Conservation (phyloP, 257 asterid genomes). For the Solanum sejunctum region DNA sequence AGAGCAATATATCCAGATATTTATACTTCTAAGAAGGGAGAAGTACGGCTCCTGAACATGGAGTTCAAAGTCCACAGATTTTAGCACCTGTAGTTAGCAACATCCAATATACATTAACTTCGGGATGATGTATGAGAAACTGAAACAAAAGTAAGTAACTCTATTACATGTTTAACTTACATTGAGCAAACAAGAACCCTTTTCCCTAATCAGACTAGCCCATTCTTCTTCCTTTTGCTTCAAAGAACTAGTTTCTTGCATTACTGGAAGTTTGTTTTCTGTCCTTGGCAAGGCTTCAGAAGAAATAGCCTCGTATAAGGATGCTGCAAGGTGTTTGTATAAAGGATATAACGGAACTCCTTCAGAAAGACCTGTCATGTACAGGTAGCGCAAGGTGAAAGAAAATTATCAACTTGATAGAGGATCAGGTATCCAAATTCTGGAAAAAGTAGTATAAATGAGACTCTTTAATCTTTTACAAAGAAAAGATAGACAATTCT, state of each 20-base stretch:
- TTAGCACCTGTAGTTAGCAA: conserved; percentile 32
- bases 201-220: conserved; percentile 30
- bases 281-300: conserved; percentile 24
- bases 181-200: conserved; percentile 35
- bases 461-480: background rate
- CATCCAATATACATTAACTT: background rate
- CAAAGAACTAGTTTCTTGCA: conserved; percentile 16
- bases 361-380: conserved; percentile 18
- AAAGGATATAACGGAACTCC: conserved; percentile 68
- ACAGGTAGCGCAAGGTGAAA: background rate
- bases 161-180: conserved; percentile 18
- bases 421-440: background rate
- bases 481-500: background rate
- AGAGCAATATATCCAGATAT: background rate
- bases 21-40: conserved; percentile 57
- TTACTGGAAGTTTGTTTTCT: conserved; percentile 9
- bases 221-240: conserved; percentile 32
- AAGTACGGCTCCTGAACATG: conserved; percentile 87
- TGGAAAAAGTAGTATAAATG: background rate
- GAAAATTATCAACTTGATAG: background rate
- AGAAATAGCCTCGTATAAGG: conserved; percentile 34
- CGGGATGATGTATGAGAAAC: background rate
- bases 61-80: conserved; percentile 63
- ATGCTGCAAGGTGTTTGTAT: conserved; percentile 55
- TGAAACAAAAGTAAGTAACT: background rate